Conservation (phyloP, 164 flowering plant species). For the Vitis riparia region DNA sequence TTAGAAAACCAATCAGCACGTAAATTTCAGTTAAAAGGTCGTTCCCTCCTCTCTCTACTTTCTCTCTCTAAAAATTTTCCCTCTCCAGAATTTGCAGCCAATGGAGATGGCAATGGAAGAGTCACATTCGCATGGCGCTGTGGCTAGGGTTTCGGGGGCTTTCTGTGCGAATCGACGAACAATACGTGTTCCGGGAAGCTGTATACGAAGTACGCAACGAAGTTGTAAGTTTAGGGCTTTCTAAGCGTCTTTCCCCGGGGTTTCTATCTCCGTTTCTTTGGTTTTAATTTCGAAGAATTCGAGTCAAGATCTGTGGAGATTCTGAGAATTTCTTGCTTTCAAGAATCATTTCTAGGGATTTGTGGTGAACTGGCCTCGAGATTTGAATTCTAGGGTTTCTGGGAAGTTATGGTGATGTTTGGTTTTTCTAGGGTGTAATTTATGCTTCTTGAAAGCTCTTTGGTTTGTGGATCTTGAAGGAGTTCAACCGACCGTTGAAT, state of each 20-base stretch:
- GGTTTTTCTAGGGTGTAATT: background rate
- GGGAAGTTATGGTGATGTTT: background rate
- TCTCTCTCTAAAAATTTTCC: constrained; percentile 9
- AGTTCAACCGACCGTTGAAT: constrained; percentile 1
- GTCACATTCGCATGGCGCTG: constrained; percentile 18
- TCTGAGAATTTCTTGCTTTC: background rate
- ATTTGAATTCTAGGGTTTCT: background rate
- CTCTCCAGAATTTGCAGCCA: constrained; percentile 1
- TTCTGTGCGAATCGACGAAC: constrained; percentile 22
- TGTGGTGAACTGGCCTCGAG: background rate
- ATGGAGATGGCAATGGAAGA: constrained; percentile 52
- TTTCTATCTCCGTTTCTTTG: background rate
- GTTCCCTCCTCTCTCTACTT: background rate
- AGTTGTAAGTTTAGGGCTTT: constrained; percentile 30
- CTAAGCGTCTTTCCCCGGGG: constrained; percentile 9
- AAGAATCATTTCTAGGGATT: background rate
- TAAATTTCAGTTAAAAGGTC: background rate
- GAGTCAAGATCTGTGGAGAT: background rate
- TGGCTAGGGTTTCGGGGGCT: constrained; percentile 20
- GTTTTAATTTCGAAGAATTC: constrained; percentile 7
- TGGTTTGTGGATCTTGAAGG: constrained; percentile 1
- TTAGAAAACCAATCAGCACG: background rate
- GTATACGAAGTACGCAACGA: constrained; percentile 37
- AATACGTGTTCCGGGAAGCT: constrained; percentile 21
- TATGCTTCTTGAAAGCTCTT: background rate